phyloP scores from a whole-genome alignment of 2,329 filamentous ascomycete species.

The Coniochaeta ligniaria region DNA sequence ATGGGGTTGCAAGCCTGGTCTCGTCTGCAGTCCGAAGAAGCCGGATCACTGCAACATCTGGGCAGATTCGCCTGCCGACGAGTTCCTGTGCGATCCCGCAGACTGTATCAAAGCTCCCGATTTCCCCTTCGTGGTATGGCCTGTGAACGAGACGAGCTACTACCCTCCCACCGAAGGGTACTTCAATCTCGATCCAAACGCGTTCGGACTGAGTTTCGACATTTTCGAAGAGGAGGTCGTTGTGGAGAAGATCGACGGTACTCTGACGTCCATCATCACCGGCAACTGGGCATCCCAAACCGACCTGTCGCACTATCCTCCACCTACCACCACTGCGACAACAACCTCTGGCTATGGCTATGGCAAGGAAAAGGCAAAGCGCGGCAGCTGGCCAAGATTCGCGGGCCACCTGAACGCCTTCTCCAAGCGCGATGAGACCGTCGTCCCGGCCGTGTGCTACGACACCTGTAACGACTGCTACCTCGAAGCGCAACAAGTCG shows the following conservation, averaged over 20 bases:
- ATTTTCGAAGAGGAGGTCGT: conserved; percentile 46
- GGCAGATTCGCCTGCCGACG: conserved; percentile 33
- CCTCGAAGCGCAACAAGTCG: conserved; percentile 35
- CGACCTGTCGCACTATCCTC: conserved; percentile 32
- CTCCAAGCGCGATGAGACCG: conserved; percentile 30
- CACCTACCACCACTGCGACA: conserved; percentile 12
- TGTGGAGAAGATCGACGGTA: conserved; percentile 25
- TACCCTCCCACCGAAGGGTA: conserved; percentile 49
- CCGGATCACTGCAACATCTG: conserved; percentile 44
- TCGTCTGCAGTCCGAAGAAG: conserved; percentile 44
- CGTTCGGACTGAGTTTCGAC: conserved; percentile 56
- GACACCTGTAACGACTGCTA: conserved; percentile 42
- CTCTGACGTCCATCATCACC: conserved; percentile 33
- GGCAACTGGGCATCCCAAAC: conserved; percentile 50
- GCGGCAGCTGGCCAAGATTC: conserved; percentile 5
- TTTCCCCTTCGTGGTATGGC: conserved; percentile 32
- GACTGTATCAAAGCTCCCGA: conserved; percentile 37
- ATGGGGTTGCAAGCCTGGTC: conserved; percentile 47
- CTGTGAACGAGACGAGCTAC: conserved; percentile 35
- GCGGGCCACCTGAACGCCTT: conserved; percentile 15
- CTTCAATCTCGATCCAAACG: conserved; percentile 56
- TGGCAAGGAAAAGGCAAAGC: conserved; percentile 7
- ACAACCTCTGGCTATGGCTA: neutral
- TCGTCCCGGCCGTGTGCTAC: conserved; percentile 42
- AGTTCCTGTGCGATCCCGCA: conserved; percentile 37